Evolutionary conservation across 805 yeast genomes (phyloP).

Genomic region (Yarrowia alimentaria): DNA sequence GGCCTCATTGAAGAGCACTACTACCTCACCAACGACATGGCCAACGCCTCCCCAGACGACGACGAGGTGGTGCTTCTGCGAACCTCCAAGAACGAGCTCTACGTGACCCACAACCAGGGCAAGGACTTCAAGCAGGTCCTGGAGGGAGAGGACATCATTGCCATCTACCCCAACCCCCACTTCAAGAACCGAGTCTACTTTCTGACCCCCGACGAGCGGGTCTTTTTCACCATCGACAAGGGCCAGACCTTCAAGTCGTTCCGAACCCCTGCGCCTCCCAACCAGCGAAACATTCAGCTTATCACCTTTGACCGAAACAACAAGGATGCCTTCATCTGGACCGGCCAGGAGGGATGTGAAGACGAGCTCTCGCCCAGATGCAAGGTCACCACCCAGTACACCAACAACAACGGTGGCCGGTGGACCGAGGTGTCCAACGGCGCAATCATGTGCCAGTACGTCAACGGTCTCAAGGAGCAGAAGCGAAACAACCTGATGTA

Average conservation of each 20-base stretch:
- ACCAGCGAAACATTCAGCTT: slow-evolving; percentile 40
- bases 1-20: slow-evolving; percentile 56
- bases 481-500: slow-evolving; percentile 54
- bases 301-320: slow-evolving; percentile 63
- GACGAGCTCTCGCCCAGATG: slow-evolving; percentile 49
- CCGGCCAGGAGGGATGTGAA: slow-evolving; percentile 63
- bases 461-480: slow-evolving; percentile 52
- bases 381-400: slow-evolving; percentile 55
- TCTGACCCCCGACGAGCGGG: slow-evolving; percentile 48
- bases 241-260: slow-evolving; percentile 54
- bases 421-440: slow-evolving; percentile 56
- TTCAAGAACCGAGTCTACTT: slow-evolving; percentile 56
- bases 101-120: slow-evolving; percentile 73
- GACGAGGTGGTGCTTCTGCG: slow-evolving; percentile 67
- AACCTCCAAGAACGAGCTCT: slow-evolving; percentile 53
- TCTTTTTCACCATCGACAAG: slow-evolving; percentile 66
- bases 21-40: slow-evolving; percentile 57
- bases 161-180: slow-evolving; percentile 62
- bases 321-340: slow-evolving; percentile 62
- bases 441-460: slow-evolving; percentile 64
- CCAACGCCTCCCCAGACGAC: slow-evolving; percentile 37
- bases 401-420: slow-evolving; percentile 64
- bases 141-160: slow-evolving; percentile 46
- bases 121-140: slow-evolving; percentile 46
- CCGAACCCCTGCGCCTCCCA: slow-evolving; percentile 53